These are phyloP conservation scores for Sporothrix brasiliensis DNA, from an alignment of 2,329 filamentous ascomycete genomes.

Conservation along the genomic window DNA sequence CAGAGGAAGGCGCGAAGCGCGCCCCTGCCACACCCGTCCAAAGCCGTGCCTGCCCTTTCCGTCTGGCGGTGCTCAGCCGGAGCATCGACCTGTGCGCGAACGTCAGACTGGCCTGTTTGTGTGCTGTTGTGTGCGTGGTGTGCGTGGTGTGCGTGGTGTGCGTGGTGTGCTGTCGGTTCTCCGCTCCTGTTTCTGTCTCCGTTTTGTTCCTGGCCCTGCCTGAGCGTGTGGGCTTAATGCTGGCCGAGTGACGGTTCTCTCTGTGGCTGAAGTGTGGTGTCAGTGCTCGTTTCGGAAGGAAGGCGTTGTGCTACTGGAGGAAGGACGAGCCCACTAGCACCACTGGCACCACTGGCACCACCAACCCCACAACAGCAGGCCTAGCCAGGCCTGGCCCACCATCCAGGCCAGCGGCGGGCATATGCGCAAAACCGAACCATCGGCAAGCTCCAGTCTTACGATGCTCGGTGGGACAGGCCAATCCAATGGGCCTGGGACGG, in stretches of 20 bases:
- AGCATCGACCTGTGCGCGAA: constrained; percentile 20
- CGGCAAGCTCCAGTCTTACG: constrained; percentile 32
- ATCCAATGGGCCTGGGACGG: constrained; percentile 22
- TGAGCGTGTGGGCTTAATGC: not conserved
- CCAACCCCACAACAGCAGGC: constrained; percentile 19
- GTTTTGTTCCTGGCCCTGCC: constrained; percentile 21
- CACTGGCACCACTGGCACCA: not conserved
- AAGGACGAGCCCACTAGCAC: not conserved
- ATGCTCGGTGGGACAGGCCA: constrained; percentile 6
- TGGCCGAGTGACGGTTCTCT: not conserved
- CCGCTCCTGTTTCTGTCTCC: not conserved
- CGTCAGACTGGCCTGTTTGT: constrained; percentile 1
- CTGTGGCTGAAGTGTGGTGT: not conserved
- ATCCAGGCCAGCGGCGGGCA: constrained; percentile 27
- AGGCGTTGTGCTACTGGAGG: constrained; percentile 3
- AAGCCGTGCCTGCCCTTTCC: constrained; percentile 6
- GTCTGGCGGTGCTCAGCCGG: constrained; percentile 21
- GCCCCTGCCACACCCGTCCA: not conserved
- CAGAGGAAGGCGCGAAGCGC: constrained; percentile 24
- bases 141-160: too few species aligned
- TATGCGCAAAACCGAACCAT: constrained; percentile 33
- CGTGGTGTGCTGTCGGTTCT: constrained; percentile 7
- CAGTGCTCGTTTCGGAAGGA: not conserved
- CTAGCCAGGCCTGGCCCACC: constrained; percentile 29
- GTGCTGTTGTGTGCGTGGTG: not conserved